Base-by-base conservation (phyloP, 176 grass and related monocot genomes). In the Chloris gayana region DNA sequence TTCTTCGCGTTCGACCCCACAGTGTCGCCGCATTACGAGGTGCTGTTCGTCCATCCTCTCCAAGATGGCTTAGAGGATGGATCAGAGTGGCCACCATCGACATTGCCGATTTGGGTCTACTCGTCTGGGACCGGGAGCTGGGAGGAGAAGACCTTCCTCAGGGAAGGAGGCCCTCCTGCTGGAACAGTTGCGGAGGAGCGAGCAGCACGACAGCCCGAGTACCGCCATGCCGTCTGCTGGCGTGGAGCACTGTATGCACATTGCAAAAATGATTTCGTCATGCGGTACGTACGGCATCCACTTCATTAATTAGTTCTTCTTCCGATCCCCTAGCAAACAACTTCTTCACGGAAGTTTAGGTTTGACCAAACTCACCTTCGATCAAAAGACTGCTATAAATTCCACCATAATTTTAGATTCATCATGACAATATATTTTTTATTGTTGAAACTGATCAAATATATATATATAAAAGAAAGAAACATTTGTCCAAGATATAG, bases 81-180 rank as follows among this genome's bases (percentile, higher is more conserved):
- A 14, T 71, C 37, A 14, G 67, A 81, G 14, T 81, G 79, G 79
- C 79, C 79, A 18, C 73, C 73, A 1, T 19, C 24, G 1, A 4
- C 14, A 15, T 81, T 0, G n/a, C n/a, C 75, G 24, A 0, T 72
- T 7, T 7, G 18, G 3, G 39, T 70, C 6, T 45, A 46, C 11
- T 76, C 73, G 1, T 76, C 56, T 0, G 18, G 9, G 1, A 44
- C 73, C 3, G 15, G 3, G 6, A 0, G 4, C 2, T 60, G 51
- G 67, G 54, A 72, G 67, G 7, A 72, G 26, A 66, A 61, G 19
- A 4, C 19, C 0, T 78, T 35, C 25, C 1, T 50, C 1, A 59
- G 75, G n/a, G 53, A 56, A 22, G 21, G 7, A 56, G 53, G 53
- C 53, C n/a, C n/a, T n/a, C n/a, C n/a, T n/a, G 53, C 21, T 0